Percentiles rank a stretch among this genome's conserved stretches.
Conservation (phyloP, 2,329 filamentous ascomycete genomes). For the Beauveria caledonica region DNA sequence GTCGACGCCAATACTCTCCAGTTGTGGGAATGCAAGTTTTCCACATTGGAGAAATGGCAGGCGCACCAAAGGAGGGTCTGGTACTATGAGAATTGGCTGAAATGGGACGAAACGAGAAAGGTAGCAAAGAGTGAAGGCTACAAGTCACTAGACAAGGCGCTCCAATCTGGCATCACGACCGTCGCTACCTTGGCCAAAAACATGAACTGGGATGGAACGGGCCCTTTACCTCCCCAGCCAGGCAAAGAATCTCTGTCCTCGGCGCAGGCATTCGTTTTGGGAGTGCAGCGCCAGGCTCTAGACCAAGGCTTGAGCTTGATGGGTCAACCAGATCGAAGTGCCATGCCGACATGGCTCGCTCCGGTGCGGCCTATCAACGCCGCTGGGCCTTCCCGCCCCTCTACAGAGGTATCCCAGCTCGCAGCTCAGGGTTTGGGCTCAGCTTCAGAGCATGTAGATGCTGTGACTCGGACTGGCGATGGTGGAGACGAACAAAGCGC, state of each 20-base stretch:
- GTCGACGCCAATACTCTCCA: neutral
- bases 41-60: constrained; percentile 8
- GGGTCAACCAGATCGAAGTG: constrained; percentile 3
- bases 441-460: neutral
- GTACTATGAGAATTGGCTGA: constrained; percentile 8
- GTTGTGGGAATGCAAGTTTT: neutral
- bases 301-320: constrained; percentile 4
- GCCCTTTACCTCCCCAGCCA: neutral
- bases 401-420: neutral
- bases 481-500: neutral
- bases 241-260: neutral
- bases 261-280: neutral
- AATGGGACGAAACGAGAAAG: constrained; percentile 3
- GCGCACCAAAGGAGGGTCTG: neutral
- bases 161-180: neutral
- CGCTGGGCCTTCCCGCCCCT: neutral
- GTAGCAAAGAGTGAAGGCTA: neutral
- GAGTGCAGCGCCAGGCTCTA: neutral
- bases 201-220: neutral
- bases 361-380: neutral
- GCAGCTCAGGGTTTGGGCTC: too few relatives aligned
- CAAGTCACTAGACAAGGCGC: neutral
- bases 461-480: neutral
- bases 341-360: constrained; percentile 3
- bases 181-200: constrained; percentile 1